phyloP scores from a whole-genome alignment of 1,284 basidiomycete genomes.

The Trichosporon faecale region DNA sequence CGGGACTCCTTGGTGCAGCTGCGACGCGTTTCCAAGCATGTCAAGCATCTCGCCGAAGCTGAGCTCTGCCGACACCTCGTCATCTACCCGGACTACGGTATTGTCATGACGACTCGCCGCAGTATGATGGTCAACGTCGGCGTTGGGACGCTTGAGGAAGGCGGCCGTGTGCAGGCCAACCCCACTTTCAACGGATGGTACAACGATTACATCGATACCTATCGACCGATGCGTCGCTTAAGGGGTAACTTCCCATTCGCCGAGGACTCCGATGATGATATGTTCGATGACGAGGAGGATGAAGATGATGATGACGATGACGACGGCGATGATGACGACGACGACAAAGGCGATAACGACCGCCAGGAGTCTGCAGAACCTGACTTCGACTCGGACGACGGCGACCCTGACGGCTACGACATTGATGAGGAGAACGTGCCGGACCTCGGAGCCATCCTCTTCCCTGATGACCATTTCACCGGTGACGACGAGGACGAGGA shows the following conservation, averaged over 20 bases:
- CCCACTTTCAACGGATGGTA: not conserved
- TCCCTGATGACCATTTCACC: not conserved
- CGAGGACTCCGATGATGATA: not conserved
- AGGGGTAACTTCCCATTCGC: no score
- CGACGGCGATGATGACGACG: not conserved
- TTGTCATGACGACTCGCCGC: not conserved
- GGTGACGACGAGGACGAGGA: not conserved
- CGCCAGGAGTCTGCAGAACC: not conserved
- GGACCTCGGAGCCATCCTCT: not conserved
- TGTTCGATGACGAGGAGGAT: not conserved
- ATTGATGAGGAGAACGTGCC: not conserved
- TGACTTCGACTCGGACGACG: not conserved
- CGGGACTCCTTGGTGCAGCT: not conserved
- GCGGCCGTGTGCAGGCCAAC: not conserved
- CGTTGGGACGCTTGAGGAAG: not conserved
- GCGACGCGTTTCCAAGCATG: not conserved
- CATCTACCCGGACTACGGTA: not conserved
- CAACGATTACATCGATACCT: not conserved
- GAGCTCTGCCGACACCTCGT: not conserved
- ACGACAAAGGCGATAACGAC: not conserved
- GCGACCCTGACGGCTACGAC: not conserved
- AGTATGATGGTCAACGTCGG: not conserved
- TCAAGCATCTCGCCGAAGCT: not conserved
- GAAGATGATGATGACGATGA: not conserved
- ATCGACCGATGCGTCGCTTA: not conserved